Evolutionary conservation across 345 rosid species (phyloP), one percentile per base, ranked within the genome.

Genomic region (Mercurialis annua): DNA sequence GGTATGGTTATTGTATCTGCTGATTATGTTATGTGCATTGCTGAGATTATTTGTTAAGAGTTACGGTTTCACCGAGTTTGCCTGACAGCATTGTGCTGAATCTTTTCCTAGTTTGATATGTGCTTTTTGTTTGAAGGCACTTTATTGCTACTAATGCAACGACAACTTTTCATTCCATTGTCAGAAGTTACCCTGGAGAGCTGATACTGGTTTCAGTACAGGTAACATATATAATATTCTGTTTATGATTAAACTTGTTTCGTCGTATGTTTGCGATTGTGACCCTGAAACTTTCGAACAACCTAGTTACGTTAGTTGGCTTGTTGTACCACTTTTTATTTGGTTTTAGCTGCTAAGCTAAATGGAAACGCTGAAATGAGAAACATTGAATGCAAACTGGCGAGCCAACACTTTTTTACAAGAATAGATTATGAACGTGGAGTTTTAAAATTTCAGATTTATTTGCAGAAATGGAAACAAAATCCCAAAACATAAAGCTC

Each of bases 91-190:
- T 4, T 46, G 50, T 12, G 20, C 49, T 6, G 9, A 34, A 66
- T 33, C 11, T 18, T 29, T 60, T 38, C 18, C 8, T 21, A 18
- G 14, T 54, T 26, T 2, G 3, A 27, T 58, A 42, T 59, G 51
- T 68, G 34, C 53, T 65, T 69, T 26, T 33, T 43, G 33, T 31
- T 15, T 68, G 24, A 57, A 87, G 90, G 61, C 73, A 77, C 77
- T 85, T 87, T 65, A 77, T 87, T 59, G 82, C 78, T 24, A 80
- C 90, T 54, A 82, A 87, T 75, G 93, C 87, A 67, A 85, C 86
- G 48, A 81, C 86, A 24, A 85, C 89, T 8, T 85, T 84, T 60
- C 76, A 80, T 11, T 82, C 85, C 33, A 84, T 85, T 58, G 81
- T 85, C 49, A 81, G 85, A 15, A 81, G 70, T 66, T 88, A 88